A percentile compares a stretch with the other conserved stretches of the same genome.
Conservation (phyloP, 371 early-diverging fungal species). For the Mucor saturninus region DNA sequence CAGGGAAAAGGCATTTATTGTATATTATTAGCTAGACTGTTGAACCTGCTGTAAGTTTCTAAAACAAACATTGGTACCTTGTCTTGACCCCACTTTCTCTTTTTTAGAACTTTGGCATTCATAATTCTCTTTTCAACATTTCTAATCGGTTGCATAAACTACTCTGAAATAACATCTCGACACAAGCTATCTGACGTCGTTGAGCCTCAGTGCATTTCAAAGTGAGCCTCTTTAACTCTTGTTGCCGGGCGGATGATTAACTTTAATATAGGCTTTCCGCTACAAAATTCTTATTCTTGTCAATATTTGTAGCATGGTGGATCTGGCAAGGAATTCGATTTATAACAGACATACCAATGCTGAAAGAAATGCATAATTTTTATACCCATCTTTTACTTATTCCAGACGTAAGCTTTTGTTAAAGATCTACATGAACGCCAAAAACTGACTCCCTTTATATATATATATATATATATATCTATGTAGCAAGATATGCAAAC, state of each 20-base stretch:
- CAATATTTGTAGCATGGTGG: slow-evolving; percentile 77
- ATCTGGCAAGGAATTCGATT: slow-evolving; percentile 71
- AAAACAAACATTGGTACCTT: not conserved
- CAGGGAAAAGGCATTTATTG: slow-evolving; percentile 80
- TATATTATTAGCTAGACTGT: slow-evolving; percentile 70
- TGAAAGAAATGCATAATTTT: slow-evolving; percentile 86
- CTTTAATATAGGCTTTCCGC: slow-evolving; percentile 12
- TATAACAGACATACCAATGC: slow-evolving; percentile 68
- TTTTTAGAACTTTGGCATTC: slow-evolving; percentile 78
- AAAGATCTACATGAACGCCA: not conserved
- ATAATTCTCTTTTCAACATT: slow-evolving; percentile 88
- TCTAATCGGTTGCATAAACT: slow-evolving; percentile 88
- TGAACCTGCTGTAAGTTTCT: slow-evolving; percentile 69
- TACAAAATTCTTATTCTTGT: slow-evolving; percentile 51
- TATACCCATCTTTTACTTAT: slow-evolving; percentile 83
- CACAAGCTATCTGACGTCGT: slow-evolving; percentile 76
- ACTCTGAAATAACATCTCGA: slow-evolving; percentile 71
- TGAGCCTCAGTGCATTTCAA: slow-evolving; percentile 71
- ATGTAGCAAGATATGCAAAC: slow-evolving; percentile 77
- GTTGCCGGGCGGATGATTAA: not conserved
- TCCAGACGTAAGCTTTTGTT: slow-evolving; percentile 64
- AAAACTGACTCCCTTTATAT: not conserved
- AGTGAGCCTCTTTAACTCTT: slow-evolving; percentile 24
- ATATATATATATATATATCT: not conserved
- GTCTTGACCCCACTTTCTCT: not conserved